Conservation (phyloP, 2,329 filamentous ascomycete species). For the Oidium heveae region DNA sequence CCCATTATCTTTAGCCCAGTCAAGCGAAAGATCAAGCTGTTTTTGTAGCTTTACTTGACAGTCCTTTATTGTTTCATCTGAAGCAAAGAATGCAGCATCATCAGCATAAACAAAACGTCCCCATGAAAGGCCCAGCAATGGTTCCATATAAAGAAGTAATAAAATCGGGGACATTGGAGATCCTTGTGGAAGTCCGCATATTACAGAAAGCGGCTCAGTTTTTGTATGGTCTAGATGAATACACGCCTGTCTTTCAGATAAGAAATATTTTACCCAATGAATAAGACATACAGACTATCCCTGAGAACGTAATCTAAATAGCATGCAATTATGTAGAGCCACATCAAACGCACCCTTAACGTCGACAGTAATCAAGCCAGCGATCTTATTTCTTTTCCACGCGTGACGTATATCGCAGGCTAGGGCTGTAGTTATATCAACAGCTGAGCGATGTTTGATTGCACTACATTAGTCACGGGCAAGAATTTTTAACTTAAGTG, state of each 20-base stretch:
- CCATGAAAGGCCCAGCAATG: background rate
- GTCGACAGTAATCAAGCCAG: background rate
- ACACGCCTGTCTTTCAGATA: no score
- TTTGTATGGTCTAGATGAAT: background rate
- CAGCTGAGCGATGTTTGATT: background rate
- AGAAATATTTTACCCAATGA: no score
- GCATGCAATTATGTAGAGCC: background rate
- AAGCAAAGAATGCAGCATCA: background rate
- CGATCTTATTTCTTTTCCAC: background rate
- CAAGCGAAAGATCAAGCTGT: background rate
- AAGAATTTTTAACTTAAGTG: background rate
- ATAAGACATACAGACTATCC: no score
- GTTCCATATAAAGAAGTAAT: background rate
- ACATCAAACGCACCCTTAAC: background rate
- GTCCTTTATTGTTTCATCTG: background rate
- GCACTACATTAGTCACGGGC: background rate
- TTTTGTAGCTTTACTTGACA: no score
- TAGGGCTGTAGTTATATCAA: background rate
- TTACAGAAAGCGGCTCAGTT: background rate
- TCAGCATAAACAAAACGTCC: background rate
- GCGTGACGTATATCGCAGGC: background rate
- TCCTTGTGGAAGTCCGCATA: no score
- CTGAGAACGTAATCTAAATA: background rate
- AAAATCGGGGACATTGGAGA: background rate
- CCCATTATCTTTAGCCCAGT: background rate